phyloP scores from a whole-genome alignment of 306 rosid species.

The Inga laurina region DNA sequence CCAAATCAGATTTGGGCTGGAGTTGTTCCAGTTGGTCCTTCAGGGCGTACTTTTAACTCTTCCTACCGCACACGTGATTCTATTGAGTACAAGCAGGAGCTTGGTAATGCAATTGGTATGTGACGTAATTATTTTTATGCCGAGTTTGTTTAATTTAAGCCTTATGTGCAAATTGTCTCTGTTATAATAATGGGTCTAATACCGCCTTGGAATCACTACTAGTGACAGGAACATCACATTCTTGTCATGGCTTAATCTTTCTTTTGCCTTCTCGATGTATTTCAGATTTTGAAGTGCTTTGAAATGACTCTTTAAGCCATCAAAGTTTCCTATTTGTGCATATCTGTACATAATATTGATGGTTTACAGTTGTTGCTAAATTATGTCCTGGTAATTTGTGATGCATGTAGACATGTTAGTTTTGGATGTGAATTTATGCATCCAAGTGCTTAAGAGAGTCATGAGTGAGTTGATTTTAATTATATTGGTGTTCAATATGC shows the following conservation, averaged over 20 bases:
- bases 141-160: slow-evolving; percentile 20
- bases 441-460: background rate
- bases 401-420: background rate
- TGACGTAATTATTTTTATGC: slow-evolving; percentile 23
- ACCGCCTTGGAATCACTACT: slow-evolving; percentile 21
- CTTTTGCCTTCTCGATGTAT: slow-evolving; percentile 17
- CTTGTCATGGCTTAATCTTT: slow-evolving; percentile 25
- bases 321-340: background rate
- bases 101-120: slow-evolving; percentile 96
- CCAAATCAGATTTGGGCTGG: slow-evolving; percentile 98
- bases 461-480: slow-evolving; percentile 5
- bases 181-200: slow-evolving; percentile 15
- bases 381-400: slow-evolving; percentile 6
- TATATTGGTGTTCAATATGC: background rate
- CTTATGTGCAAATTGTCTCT: slow-evolving; percentile 19
- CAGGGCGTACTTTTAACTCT: slow-evolving; percentile 82
- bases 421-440: slow-evolving; percentile 9
- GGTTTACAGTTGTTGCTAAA: slow-evolving; percentile 20
- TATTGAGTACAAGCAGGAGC: slow-evolving; percentile 79
- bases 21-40: slow-evolving; percentile 93
- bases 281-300: slow-evolving; percentile 34
- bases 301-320: slow-evolving; percentile 19
- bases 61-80: slow-evolving; percentile 84
- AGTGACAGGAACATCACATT: background rate
- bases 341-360: slow-evolving; percentile 26